These are phyloP conservation scores for Purshia tridentata DNA, from an alignment of 306 rosid genomes.

Conservation along the genomic window DNA sequence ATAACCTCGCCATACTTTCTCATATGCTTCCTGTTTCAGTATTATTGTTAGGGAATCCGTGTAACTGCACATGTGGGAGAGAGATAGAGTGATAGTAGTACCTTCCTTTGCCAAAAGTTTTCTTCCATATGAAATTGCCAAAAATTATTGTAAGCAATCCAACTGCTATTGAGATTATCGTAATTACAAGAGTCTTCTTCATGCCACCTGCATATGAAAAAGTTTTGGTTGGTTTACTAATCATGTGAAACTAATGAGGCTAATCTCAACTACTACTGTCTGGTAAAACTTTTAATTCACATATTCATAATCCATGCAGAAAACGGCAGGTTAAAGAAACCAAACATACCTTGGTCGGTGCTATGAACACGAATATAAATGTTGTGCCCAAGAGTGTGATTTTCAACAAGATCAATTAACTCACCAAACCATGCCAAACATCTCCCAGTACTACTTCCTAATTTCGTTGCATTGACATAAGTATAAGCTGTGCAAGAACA, in stretches of 20 bases:
- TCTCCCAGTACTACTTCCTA: neutral
- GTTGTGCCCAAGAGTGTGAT: slow-evolving; percentile 21
- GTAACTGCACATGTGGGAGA: neutral
- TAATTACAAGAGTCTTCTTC: neutral
- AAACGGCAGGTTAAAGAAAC: neutral
- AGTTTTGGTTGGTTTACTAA: no score
- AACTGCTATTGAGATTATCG: neutral
- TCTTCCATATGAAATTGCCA: slow-evolving; percentile 2
- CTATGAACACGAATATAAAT: neutral
- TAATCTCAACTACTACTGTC: no score
- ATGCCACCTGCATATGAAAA: no score
- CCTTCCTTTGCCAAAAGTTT: neutral
- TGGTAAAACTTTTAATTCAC: neutral
- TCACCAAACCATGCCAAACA: neutral
- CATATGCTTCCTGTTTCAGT: neutral
- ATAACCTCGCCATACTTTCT: slow-evolving; percentile 3
- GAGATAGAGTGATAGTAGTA: neutral
- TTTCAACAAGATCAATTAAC: slow-evolving; percentile 5
- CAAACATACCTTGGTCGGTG: neutral
- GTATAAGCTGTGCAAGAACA: slow-evolving; percentile 67
- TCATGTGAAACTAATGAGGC: no score
- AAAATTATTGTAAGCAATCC: neutral
- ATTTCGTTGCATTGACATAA: neutral
- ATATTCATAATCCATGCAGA: no score
- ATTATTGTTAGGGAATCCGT: neutral